phyloP scores from a whole-genome alignment of 352 stramenopile genomes.

The Stramenopiles sp. region DNA sequence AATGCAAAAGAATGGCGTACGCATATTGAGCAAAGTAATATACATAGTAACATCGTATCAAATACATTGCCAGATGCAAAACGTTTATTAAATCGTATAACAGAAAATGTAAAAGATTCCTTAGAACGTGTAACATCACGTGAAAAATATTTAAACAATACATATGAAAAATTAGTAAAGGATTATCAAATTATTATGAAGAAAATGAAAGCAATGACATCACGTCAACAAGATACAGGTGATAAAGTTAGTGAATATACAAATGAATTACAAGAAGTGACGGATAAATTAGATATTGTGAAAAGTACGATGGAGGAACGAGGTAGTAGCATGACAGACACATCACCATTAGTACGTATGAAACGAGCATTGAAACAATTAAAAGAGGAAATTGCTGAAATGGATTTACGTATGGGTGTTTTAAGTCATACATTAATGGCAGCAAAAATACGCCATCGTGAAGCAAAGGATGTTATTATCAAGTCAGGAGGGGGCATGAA shows the following conservation, averaged over 20 bases:
- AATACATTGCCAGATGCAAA: conserved; percentile 20
- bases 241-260: conserved; percentile 25
- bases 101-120: conserved; percentile 22
- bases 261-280: conserved; percentile 25
- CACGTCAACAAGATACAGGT: conserved; percentile 15
- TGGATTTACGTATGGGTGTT: conserved; percentile 29
- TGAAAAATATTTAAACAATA: conserved; percentile 34
- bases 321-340: conserved; percentile 33
- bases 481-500: background rate
- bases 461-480: background rate
- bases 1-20: conserved; percentile 30
- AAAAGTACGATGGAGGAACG: conserved; percentile 30
- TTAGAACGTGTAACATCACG: conserved; percentile 29
- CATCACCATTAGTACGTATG: conserved; percentile 33
- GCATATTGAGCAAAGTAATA: conserved; percentile 32
- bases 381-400: conserved; percentile 28
- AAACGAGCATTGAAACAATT: conserved; percentile 34
- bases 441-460: conserved; percentile 16
- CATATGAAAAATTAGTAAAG: conserved; percentile 26
- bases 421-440: conserved; percentile 25
- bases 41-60: conserved; percentile 15
- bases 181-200: conserved; percentile 28
- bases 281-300: conserved; percentile 31
- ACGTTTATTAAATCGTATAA: conserved; percentile 13
- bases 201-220: conserved; percentile 20